Base-by-base conservation (phyloP, 495 filamentous ascomycete genomes). In the Penicillium arizonense region DNA sequence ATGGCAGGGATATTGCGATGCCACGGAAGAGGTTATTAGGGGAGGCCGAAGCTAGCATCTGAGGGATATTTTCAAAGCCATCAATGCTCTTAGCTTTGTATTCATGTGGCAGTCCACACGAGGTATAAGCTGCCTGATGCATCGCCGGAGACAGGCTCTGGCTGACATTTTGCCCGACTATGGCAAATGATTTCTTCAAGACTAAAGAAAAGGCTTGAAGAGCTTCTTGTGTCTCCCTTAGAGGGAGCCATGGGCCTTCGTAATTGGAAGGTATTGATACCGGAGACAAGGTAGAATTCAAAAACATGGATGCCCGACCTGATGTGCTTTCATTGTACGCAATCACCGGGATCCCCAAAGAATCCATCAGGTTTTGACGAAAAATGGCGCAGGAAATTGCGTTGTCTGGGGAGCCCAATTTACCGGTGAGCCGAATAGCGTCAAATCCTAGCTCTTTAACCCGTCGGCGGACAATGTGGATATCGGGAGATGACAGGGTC, bases 101-200 rank as follows among this genome's bases (percentile, higher is more conserved):
- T 20, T 75, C 72, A 63, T 90, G 82, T 1, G 82, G 82, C 75
- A 90, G 80, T n/a, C 83, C 83, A 43, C 78, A 81, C 14, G 76
- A 77, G 39, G 77, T 68, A 61, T 84, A 89, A 9, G 84, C 86
- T 4, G 84, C 82, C 40, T 77, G 81, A 53, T 89, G 85, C 84
- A 89, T 65, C 10, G 54, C 57, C 24, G 67, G 64, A 1, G 64
- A 65, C n/a, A 65, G 40, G 44, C 53, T 65, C 34, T 65, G 43
- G 11, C 53, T 53, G 2, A 65, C 58, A 30, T 43, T 57, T 23
- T 56, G 56, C 1, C 67, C 67, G 43, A 70, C 57, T 9, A 70
- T 61, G 1, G 57, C 59, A 37, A 68, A 70, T 6, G 32, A n/a
- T 26, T 42, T 67, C 20, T 37, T 55, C 23, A 79, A 72, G 14